Base-by-base conservation (phyloP, 441 rosid species). In the Croton setiger region DNA sequence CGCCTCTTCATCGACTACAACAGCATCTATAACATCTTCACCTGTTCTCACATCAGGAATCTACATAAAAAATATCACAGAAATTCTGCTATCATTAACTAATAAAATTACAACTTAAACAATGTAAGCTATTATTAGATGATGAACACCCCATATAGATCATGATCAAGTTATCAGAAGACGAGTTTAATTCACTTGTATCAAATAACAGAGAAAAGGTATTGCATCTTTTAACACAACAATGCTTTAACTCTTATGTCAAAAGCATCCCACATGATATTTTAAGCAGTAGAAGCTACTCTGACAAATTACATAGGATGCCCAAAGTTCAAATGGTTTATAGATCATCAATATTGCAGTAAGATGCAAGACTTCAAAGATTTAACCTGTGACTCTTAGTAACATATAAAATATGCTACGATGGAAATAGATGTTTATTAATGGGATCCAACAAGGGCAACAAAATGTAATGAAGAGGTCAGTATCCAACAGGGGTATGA, bases 31-130 rank as follows among this genome's bases (percentile, higher is more conserved):
- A 64, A 88, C 70, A 54, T 84, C 84, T 4, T 82, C 89, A 20
- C 91, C 96, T 0, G 77, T 80, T 77, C 93, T 83, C 33, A 78
- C 85, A 39, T 92, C 98, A 0, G 99, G 99, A 72, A 95, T 91
- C 99, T 95, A 84, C 83, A 72, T 60, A 52, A 49, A 56, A 23
- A 15, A 11, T 13, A 54, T 23, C 7, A 60, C 7, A 23, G 4
- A 69, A 43, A 23, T 39, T 17, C 57, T 2, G 20, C 49, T 17
- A 35, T 41, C 66, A 7, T 37, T 37, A 37, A 37, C 41, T 37
- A 7, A 37, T 37, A 37, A 37, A 37, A 37, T 37, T 7, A 37
- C 7, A 37, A 37, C 14, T 2, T 4, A 15, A 13, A 15, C 0
- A 48, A 15, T 6, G 43, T 39, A 8, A 39, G 31, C 31, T 27